Evolutionary conservation across 2,329 filamentous ascomycete species (phyloP), one percentile per base, ranked within the genome.

Genomic region (Pseudocercospora macadamiae): DNA sequence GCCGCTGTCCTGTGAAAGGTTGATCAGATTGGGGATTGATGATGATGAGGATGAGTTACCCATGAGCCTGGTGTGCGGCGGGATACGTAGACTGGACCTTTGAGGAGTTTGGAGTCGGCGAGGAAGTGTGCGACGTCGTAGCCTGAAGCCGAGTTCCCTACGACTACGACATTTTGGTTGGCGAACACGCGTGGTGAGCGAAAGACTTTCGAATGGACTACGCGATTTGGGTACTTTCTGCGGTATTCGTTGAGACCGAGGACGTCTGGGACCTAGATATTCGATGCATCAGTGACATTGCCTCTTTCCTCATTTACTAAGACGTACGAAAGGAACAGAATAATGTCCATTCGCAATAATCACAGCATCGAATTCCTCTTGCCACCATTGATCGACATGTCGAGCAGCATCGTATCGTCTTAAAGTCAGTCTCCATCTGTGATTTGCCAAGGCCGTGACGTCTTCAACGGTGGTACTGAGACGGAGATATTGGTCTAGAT

Each of bases 401-500:
- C 73, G 71, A 1, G 74, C 64, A 0, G 74, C 63, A 51, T 84
- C 80, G 39, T 81, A 71, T 57, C 76, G 77, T 8, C 82, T 72
- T 1, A 85, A 70, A 0, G 77, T 81, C 10, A 84, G 64, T 21
- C 72, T 79, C 82, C 82, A 84, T 9, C 70, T 63, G 7, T 75
- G 63, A 1, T 62, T 25, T 0, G 68, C 62, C 0, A 79, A 60
- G 10, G 67, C 72, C 0, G 76, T 73, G 0, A 84, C 64, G 48
- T 83, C 79, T 64, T 84, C 79, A 1, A 84, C 77, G 0, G 82
- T 82, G 0, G 82, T 84, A 32, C 79, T 80, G 10, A 85, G 71
- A 0, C 74, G 75, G 0, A 86, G 68, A 2, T 79, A 69, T 0
- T 64, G 53, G 60, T 86, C 83, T 0, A 76, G 76, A 39, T 75